Base-by-base conservation (phyloP, 768 basidiomycete genomes). In the Dentipellis fragilis region DNA sequence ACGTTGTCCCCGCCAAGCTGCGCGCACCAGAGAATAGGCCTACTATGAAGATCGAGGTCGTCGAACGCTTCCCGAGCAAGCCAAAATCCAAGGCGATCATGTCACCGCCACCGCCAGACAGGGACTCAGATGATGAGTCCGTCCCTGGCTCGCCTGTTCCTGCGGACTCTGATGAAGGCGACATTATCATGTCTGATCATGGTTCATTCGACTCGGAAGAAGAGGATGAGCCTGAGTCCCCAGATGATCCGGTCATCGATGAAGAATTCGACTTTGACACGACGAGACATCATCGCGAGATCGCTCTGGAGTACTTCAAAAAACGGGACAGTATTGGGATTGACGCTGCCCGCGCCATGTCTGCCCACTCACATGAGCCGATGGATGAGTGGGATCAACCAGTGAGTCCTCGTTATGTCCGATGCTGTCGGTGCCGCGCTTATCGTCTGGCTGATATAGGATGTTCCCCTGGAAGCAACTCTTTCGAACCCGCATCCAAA, bases 121-220 rank as follows among this genome's bases (percentile, higher is more conserved):
- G 64, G 21, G 86, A 89, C 66, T 87, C 86, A 0, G 85, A 87
- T 62, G 87, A 87, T 58, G 86, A 89, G 64, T 82, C 84, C 4
- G 71, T 64, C 8, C 69, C 72, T 12, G 71, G 69, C 14, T 63
- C 69, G 2, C 46, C 65, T 8, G 57, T 53, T 19, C 60, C 65
- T 10, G 62, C 64, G 19, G 71, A 76, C 56, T 69, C 71, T 21
- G 68, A 70, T 54, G 60, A 65, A 29, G 69, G 64, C 37, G 64
- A 69, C 11, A 58, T 62, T 52, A 62, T 64, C 51, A 38, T 59
- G 16, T 64, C 62, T 4, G 61, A 65, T 47, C 40, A 35, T n/a
- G 36, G 22, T 3, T 21, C 54, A 5, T 46, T 34, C 5, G 16
- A 42, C 8, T 51, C 54, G 9, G 58, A 61, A 9, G 54, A 58